Evolutionary conservation across 495 filamentous ascomycete genomes (phyloP).

Genomic region (Talaromyces wortmannii): DNA sequence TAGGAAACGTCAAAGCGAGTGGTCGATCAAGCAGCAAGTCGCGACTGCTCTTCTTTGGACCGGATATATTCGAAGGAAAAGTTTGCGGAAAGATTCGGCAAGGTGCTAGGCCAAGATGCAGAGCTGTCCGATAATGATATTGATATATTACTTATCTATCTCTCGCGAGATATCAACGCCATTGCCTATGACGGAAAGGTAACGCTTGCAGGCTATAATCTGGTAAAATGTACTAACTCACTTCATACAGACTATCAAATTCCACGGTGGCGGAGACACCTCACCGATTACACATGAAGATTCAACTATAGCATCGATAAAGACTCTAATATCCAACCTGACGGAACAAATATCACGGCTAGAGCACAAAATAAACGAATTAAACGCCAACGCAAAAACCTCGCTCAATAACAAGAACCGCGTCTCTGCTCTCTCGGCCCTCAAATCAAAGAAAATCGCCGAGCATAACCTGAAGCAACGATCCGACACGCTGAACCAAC

Average conservation of each 20-base stretch:
- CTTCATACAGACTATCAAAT: constrained; percentile 60
- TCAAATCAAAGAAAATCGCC: constrained; percentile 76
- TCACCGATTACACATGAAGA: constrained; percentile 65
- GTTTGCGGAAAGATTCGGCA: constrained; percentile 53
- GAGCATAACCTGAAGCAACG: constrained; percentile 65
- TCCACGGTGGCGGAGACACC: constrained; percentile 45
- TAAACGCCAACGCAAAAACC: constrained; percentile 51
- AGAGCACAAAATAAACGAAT: constrained; percentile 38
- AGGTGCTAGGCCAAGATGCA: constrained; percentile 40
- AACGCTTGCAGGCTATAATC: not conserved
- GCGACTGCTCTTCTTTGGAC: constrained; percentile 42
- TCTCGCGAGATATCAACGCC: constrained; percentile 60
- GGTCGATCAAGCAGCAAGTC: constrained; percentile 33
- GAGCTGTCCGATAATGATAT: constrained; percentile 59
- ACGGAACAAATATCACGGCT: constrained; percentile 59
- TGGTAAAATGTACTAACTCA: constrained; percentile 12
- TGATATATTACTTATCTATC: constrained; percentile 61
- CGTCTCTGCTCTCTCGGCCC: constrained; percentile 63
- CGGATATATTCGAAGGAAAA: constrained; percentile 59
- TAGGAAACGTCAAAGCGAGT: constrained; percentile 40
- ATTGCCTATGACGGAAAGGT: constrained; percentile 61
- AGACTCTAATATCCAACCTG: constrained; percentile 55
- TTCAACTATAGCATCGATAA: constrained; percentile 70
- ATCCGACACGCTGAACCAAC: constrained; percentile 62
- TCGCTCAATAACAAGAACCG: constrained; percentile 65